phyloP scores from a whole-genome alignment of 176 grass and related monocot species.

The Phragmites australis region DNA sequence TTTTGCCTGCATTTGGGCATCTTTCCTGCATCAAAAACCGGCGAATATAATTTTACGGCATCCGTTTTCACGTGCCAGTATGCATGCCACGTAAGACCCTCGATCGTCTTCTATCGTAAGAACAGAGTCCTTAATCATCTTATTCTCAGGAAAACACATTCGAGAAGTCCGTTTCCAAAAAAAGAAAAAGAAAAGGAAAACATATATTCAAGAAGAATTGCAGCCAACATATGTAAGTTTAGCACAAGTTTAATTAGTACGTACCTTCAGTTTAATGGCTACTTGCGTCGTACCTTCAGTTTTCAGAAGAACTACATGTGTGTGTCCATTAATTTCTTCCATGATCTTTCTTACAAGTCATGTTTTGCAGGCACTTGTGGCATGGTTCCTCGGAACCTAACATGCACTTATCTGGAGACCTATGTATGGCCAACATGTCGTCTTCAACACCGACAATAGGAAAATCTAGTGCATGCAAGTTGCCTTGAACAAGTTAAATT shows the following conservation, averaged over 20 bases:
- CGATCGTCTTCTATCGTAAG: too few relatives aligned
- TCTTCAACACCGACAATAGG: constrained; percentile 7
- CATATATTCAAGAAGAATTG: too few relatives aligned
- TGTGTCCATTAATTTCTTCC: not conserved
- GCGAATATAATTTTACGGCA: not conserved
- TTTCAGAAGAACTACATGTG: not conserved
- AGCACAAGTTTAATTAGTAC: too few relatives aligned
- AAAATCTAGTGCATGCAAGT: not conserved
- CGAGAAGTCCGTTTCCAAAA: too few relatives aligned
- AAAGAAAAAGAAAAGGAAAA: too few relatives aligned
- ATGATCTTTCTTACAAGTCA: constrained; percentile 41
- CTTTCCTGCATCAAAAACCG: constrained; percentile 31
- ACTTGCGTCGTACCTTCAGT: not conserved
- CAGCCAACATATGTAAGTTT: too few relatives aligned
- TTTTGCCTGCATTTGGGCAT: constrained; percentile 17
- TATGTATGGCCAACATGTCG: constrained; percentile 10
- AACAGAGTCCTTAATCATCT: not conserved
- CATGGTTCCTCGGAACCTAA: constrained; percentile 27
- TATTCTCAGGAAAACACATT: too few relatives aligned
- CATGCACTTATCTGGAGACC: constrained; percentile 26
- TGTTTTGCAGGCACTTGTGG: constrained; percentile 4
- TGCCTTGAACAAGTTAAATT: constrained; percentile 1
- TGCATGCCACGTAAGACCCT: not conserved
- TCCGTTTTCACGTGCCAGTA: not conserved
- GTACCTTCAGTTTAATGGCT: not conserved